Percentiles rank a stretch among this genome's conserved stretches.
Evolutionary conservation across 306 rosid species (phyloP).

Genomic region (Casuarina equisetifolia): DNA sequence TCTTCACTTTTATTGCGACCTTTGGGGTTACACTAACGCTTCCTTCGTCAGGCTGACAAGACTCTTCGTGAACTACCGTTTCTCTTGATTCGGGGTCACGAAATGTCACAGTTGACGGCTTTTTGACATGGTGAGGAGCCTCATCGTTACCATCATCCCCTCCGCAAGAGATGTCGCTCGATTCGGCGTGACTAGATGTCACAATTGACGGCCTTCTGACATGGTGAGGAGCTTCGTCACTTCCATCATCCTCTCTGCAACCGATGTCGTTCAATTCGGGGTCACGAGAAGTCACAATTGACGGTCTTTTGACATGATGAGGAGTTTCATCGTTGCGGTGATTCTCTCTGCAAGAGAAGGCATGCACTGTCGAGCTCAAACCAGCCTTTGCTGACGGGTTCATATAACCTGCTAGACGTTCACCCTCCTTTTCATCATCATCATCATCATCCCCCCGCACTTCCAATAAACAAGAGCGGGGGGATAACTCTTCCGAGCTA

Average conservation of each 20-base stretch:
- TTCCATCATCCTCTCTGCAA: conserved; percentile 33
- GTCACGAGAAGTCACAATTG: too few species aligned
- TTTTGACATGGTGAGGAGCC: conserved; percentile 39
- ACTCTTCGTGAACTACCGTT: conserved; percentile 26
- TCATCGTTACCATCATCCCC: conserved; percentile 34
- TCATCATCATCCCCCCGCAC: not conserved
- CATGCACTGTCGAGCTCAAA: conserved; percentile 27
- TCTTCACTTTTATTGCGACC: conserved; percentile 55
- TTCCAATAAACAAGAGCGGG: conserved; percentile 7
- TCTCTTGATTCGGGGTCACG: conserved; percentile 41
- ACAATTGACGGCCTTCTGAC: conserved; percentile 54
- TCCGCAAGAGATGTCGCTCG: conserved; percentile 8
- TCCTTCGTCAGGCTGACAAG: conserved; percentile 31
- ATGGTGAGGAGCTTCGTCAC: conserved; percentile 33
- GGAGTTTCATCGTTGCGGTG: too few species aligned
- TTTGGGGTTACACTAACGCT: conserved; percentile 38
- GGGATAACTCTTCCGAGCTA: not conserved
- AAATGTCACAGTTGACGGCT: conserved; percentile 62
- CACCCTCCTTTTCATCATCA: conserved; percentile 21
- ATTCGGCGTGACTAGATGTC: conserved; percentile 42
- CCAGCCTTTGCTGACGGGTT: conserved; percentile 45
- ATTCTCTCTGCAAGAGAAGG: too few species aligned
- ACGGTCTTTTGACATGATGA: too few species aligned
- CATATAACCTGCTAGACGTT: conserved; percentile 28
- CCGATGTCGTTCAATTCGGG: too few species aligned